A percentile compares a stretch with the other conserved stretches of the same genome.
These are phyloP conservation scores for Fusarium pseudoanthophilum DNA, from an alignment of 2,329 filamentous ascomycete species.

Conservation along the genomic window DNA sequence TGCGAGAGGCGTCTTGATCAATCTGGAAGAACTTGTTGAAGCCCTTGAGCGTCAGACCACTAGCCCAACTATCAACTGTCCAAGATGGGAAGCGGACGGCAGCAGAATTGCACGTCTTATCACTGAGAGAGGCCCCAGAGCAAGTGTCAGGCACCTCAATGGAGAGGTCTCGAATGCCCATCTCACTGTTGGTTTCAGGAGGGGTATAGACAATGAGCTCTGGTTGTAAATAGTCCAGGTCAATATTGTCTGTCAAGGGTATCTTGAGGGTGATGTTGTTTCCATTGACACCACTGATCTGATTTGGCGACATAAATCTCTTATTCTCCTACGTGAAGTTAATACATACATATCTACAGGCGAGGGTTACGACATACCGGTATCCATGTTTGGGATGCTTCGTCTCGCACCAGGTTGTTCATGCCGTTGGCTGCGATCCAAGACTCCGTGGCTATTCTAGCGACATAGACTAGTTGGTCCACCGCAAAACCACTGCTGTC, in stretches of 20 bases:
- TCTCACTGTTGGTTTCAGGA: constrained; percentile 15
- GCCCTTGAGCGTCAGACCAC: constrained; percentile 20
- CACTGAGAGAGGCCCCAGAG: constrained; percentile 1
- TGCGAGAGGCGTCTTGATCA: constrained; percentile 24
- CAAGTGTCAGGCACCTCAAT: constrained; percentile 22
- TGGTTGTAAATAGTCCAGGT: constrained; percentile 19
- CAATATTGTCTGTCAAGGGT: constrained; percentile 35
- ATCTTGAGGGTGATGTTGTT: constrained; percentile 25
- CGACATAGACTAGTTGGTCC: constrained; percentile 29
- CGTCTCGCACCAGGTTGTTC: constrained; percentile 20
- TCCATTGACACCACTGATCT: constrained; percentile 18
- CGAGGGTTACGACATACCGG: not conserved
- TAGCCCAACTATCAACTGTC: constrained; percentile 38
- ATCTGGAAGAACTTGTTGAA: constrained; percentile 39
- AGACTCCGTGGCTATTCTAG: constrained; percentile 11
- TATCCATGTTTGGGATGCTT: constrained; percentile 31
- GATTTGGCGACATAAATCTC: constrained; percentile 24
- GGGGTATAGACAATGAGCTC: constrained; percentile 22
- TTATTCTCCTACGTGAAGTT: not conserved
- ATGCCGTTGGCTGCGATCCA: constrained; percentile 37
- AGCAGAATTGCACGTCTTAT: constrained; percentile 15
- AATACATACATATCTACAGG: not conserved
- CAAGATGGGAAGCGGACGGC: constrained; percentile 33
- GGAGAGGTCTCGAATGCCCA: constrained; percentile 26
- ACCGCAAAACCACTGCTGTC: not conserved